Conservation (phyloP, 805 yeast species). For the Deakozyma indianensis region DNA sequence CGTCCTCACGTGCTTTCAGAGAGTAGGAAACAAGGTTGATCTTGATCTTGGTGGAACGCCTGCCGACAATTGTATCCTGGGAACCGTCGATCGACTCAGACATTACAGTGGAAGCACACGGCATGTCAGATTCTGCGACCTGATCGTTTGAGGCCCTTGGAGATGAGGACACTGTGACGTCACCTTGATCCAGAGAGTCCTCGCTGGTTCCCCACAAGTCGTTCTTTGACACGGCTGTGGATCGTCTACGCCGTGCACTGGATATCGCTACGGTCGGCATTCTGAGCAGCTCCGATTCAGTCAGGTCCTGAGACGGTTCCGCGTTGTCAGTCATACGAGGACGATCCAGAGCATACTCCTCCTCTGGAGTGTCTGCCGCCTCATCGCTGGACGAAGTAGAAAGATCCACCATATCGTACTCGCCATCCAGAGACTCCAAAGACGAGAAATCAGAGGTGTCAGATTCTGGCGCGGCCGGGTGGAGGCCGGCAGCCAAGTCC, state of each 20-base stretch:
- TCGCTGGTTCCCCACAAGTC: background rate
- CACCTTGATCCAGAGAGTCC: background rate
- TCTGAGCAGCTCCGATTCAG: background rate
- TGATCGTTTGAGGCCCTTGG: too few relatives aligned
- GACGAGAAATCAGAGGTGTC: background rate
- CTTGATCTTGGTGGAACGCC: too few relatives aligned
- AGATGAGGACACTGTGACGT: too few relatives aligned
- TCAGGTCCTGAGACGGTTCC: background rate
- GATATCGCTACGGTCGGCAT: background rate
- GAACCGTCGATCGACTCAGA: background rate
- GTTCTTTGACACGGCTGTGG: background rate
- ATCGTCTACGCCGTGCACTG: background rate
- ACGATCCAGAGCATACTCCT: background rate
- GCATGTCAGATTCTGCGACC: too few relatives aligned
- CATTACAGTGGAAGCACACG: too few relatives aligned
- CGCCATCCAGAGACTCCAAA: background rate
- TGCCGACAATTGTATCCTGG: background rate
- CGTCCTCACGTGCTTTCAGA: too few relatives aligned
- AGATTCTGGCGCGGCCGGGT: background rate
- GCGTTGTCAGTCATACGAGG: background rate
- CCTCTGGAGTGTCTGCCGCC: background rate
- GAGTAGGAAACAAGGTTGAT: too few relatives aligned
- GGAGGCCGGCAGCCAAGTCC: too few relatives aligned
- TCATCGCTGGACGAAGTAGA: background rate
- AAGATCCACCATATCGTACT: constrained; percentile 1